Evolutionary conservation across 2,329 filamentous ascomycete species (phyloP).

Genomic region (Aspergillus sp.): DNA sequence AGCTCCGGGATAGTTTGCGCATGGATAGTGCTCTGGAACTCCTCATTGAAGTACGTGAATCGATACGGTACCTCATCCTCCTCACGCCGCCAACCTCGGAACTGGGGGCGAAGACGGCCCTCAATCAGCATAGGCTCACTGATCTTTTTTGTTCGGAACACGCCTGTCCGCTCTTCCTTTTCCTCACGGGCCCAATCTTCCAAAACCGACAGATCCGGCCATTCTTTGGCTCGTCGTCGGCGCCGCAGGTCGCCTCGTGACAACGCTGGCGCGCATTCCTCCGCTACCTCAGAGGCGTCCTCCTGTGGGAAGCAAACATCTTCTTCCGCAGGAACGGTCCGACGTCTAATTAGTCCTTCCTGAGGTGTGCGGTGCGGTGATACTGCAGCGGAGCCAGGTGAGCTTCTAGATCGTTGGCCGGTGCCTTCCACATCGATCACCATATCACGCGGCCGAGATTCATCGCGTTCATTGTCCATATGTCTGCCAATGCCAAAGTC

Average conservation of each 20-base stretch:
- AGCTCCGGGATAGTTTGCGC: conserved; percentile 93
- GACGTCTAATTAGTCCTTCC: conserved; percentile 48
- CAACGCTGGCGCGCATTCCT: conserved; percentile 60
- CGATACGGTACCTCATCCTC: conserved; percentile 90
- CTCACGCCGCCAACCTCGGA: conserved; percentile 77
- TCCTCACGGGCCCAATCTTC: conserved; percentile 91
- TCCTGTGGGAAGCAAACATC: conserved; percentile 92
- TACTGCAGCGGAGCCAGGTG: conserved; percentile 38
- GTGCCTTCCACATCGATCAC: conserved; percentile 47
- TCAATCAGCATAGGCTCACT: conserved; percentile 92
- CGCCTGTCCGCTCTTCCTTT: conserved; percentile 82
- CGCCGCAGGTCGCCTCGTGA: conserved; percentile 48
- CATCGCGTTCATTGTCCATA: conserved; percentile 35
- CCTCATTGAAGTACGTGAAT: conserved; percentile 98
- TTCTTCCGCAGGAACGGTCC: conserved; percentile 68
- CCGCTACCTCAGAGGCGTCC: conserved; percentile 76
- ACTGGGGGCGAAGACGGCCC: conserved; percentile 78
- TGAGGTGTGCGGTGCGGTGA: conserved; percentile 39
- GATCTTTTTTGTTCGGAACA: conserved; percentile 83
- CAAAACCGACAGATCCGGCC: conserved; percentile 81
- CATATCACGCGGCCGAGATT: conserved; percentile 36
- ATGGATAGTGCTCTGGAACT: conserved; percentile 93
- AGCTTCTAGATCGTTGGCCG: conserved; percentile 16
- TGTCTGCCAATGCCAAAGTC: conserved; percentile 40
- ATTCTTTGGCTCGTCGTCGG: conserved; percentile 67